These are phyloP conservation scores for Fusarium xyrophilum DNA, from an alignment of 2,329 filamentous ascomycete genomes.

Conservation along the genomic window DNA sequence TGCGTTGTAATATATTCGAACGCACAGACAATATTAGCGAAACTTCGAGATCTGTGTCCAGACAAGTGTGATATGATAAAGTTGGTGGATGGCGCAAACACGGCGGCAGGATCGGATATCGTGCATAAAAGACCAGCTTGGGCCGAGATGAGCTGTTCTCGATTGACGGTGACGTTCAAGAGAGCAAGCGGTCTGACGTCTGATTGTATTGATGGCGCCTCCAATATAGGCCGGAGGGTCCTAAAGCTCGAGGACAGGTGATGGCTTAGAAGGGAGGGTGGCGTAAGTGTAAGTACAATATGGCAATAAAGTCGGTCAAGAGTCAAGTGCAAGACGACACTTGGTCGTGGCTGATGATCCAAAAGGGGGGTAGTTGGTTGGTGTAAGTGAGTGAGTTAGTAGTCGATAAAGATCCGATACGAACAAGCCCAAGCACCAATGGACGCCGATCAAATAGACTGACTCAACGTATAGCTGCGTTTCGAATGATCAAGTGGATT, in stretches of 20 bases:
- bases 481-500: slow-evolving; percentile 24
- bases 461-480: slow-evolving; percentile 12
- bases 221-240: slow-evolving; percentile 26
- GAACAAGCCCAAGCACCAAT: slow-evolving; percentile 26
- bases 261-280: slow-evolving; percentile 17
- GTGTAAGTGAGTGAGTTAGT: background rate
- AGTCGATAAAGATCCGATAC: slow-evolving; percentile 21
- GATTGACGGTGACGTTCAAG: slow-evolving; percentile 17
- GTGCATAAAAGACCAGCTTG: slow-evolving; percentile 24
- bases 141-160: slow-evolving; percentile 23
- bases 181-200: slow-evolving; percentile 39
- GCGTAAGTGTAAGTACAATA: slow-evolving; percentile 31
- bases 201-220: slow-evolving; percentile 37
- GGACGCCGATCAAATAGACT: slow-evolving; percentile 26
- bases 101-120: slow-evolving; percentile 23
- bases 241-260: slow-evolving; percentile 31
- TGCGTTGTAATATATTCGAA: slow-evolving; percentile 22
- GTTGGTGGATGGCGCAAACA: slow-evolving; percentile 26
- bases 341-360: slow-evolving; percentile 11
- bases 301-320: slow-evolving; percentile 30
- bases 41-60: slow-evolving; percentile 5
- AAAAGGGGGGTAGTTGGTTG: background rate
- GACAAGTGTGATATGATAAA: background rate
- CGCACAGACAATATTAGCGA: slow-evolving; percentile 11
- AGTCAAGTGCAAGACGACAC: slow-evolving; percentile 13